Conservation (phyloP, 2,329 filamentous ascomycete species). For the Aspergillus ruber region DNA sequence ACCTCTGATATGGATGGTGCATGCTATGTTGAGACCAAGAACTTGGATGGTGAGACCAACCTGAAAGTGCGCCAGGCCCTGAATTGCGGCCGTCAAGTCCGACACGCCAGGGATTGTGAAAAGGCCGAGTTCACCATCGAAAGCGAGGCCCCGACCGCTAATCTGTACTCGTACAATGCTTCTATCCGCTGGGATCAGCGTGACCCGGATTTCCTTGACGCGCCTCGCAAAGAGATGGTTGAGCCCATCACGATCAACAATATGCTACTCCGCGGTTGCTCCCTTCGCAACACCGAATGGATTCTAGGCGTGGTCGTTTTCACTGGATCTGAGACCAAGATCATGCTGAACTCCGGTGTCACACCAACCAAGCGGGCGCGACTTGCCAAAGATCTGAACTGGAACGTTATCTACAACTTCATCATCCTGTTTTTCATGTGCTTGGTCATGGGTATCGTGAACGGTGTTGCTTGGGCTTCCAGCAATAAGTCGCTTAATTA, state of each 20-base stretch:
- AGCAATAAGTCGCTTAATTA: slow-evolving; percentile 66
- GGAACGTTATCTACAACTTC: slow-evolving; percentile 97
- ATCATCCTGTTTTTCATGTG: slow-evolving; percentile 84
- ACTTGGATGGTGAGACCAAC: slow-evolving; percentile 95
- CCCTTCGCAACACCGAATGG: slow-evolving; percentile 94
- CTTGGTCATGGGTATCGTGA: slow-evolving; percentile 73
- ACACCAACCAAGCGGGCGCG: slow-evolving; percentile 90
- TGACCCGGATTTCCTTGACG: slow-evolving; percentile 56
- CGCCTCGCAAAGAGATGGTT: slow-evolving; percentile 67
- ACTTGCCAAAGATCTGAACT: slow-evolving; percentile 89
- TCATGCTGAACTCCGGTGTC: slow-evolving; percentile 96
- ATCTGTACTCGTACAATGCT: slow-evolving; percentile 91
- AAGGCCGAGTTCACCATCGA: slow-evolving; percentile 79
- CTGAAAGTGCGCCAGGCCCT: slow-evolving; percentile 90
- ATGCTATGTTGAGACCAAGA: slow-evolving; percentile 98
- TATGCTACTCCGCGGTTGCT: slow-evolving; percentile 84
- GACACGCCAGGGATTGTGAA: slow-evolving; percentile 89
- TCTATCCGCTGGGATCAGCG: slow-evolving; percentile 80
- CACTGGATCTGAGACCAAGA: slow-evolving; percentile 94
- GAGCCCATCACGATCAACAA: slow-evolving; percentile 96
- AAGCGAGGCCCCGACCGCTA: slow-evolving; percentile 85
- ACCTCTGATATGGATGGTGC: slow-evolving; percentile 91
- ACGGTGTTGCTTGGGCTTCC: slow-evolving; percentile 75
- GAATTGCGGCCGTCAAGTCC: slow-evolving; percentile 73
- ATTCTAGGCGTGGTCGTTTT: slow-evolving; percentile 86